Base-by-base conservation (phyloP, 192 early-diverging fungal genomes). In the Entophlyctis luteolus region DNA sequence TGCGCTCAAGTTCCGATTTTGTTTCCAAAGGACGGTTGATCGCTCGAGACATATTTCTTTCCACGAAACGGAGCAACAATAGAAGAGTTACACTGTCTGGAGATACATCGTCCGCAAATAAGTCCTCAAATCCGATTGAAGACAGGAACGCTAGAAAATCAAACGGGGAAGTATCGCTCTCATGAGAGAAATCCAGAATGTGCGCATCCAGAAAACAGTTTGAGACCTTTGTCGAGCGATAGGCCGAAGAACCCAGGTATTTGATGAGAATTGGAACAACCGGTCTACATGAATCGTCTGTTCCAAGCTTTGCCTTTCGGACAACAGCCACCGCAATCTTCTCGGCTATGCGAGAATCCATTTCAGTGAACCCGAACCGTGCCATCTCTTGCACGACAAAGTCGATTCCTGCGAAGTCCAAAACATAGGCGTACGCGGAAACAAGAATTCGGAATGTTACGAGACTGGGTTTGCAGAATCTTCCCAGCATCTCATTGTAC, bases 401-500 rank as follows among this genome's bases (percentile, higher is more conserved):
- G 25, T 45, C 18, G n/a, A 60, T 16, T 45, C 58, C 35, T 8
- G 16, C 18, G 14, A 47, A 6, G 27, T 57, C 54, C 35, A 48
- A 10, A 4, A 10, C n/a, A 1, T 16, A 22, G 10, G 22, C 42
- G 45, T n/a, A 48, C 5, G 33, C 54, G 4, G 12, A 4, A 4
- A 59, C 27, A 4, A 69, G 18, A 27, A 54, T 55, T 14, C 34
- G 20, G 36, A 59, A 57, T 16, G 28, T 46, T 18, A 4, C 39
- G 20, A 20, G 6, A 28, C 23, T 59, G 27, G 56, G 65, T 25
- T 25, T 18, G 29, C 54, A 36, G 16, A 4, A 33, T 16, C 56
- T 45, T 4, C 29, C 37, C 2, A 28, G 20, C 67, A 69, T 69
- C 33, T 57, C 55, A 4, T 59, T 22, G 34, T 48, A 59, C 4